A percentile compares a stretch with the other conserved stretches of the same genome.
phyloP scores from a whole-genome alignment of 495 filamentous ascomycete species.

The Penicillium crystallinum region DNA sequence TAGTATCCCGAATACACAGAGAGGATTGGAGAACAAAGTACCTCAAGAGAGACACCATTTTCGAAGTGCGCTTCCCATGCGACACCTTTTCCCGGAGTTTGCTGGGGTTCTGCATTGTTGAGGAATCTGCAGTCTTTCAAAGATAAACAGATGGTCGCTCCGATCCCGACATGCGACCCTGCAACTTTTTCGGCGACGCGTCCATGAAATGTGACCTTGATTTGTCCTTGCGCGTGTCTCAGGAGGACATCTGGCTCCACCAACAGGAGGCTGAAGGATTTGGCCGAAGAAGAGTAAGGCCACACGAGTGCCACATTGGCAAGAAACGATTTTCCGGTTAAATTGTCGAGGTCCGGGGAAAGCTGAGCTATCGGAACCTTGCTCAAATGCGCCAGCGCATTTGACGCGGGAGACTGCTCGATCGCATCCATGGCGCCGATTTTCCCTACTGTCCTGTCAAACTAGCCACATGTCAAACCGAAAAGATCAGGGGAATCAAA shows the following conservation, averaged over 20 bases:
- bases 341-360: constrained; percentile 43
- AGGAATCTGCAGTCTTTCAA: constrained; percentile 61
- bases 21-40: constrained; percentile 24
- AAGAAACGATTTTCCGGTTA: constrained; percentile 38
- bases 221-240: constrained; percentile 71
- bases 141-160: constrained; percentile 66
- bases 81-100: constrained; percentile 61
- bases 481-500: not conserved
- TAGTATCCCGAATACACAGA: not conserved
- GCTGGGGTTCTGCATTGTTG: constrained; percentile 37
- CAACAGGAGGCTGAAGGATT: constrained; percentile 67
- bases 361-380: constrained; percentile 65
- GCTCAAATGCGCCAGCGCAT: constrained; percentile 19
- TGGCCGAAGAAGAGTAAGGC: constrained; percentile 78
- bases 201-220: constrained; percentile 75
- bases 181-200: constrained; percentile 64
- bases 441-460: constrained; percentile 15
- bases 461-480: not conserved
- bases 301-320: constrained; percentile 81
- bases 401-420: constrained; percentile 21
- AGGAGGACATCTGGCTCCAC: constrained; percentile 85
- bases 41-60: constrained; percentile 55
- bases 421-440: constrained; percentile 28
- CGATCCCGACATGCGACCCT: constrained; percentile 61
- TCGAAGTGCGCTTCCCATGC: constrained; percentile 70